A percentile compares a stretch with the other conserved stretches of the same genome.
Evolutionary conservation across 2,329 filamentous ascomycete genomes (phyloP).

Genomic region (Pyricularia grisea): DNA sequence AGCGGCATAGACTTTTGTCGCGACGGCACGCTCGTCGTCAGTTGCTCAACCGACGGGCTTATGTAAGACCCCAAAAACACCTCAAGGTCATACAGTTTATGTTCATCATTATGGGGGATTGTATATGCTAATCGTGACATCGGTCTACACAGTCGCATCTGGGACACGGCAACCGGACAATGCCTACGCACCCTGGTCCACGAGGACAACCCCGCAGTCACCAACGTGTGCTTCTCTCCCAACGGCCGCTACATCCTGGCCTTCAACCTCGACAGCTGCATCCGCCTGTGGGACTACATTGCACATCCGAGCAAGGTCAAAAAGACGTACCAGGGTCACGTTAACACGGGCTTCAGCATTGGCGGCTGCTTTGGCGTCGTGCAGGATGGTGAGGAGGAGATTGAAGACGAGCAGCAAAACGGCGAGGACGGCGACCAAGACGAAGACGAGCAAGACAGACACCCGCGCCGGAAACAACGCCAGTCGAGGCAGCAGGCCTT

Average conservation of each 20-base stretch:
- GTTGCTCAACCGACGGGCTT: slow-evolving; percentile 82
- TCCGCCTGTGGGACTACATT: slow-evolving; percentile 93
- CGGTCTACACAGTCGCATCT: slow-evolving; percentile 55
- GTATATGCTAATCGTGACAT: background rate
- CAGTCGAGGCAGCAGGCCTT: slow-evolving; percentile 37
- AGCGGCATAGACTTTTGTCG: slow-evolving; percentile 86
- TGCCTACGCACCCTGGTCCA: slow-evolving; percentile 91
- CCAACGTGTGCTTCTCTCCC: slow-evolving; percentile 82
- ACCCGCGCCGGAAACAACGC: slow-evolving; percentile 8
- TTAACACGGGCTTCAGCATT: slow-evolving; percentile 77
- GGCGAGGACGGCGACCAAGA: slow-evolving; percentile 11
- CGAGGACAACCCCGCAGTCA: slow-evolving; percentile 88
- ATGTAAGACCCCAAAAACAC: slow-evolving; percentile 45
- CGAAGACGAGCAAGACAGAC: background rate
- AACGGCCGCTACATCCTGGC: slow-evolving; percentile 91
- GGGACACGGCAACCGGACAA: slow-evolving; percentile 92
- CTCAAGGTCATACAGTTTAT: background rate
- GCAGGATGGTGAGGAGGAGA: slow-evolving; percentile 10
- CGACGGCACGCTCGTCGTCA: slow-evolving; percentile 86
- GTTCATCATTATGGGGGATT: background rate
- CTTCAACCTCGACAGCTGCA: slow-evolving; percentile 80
- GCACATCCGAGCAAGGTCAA: slow-evolving; percentile 65
- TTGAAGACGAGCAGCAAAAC: slow-evolving; percentile 8
- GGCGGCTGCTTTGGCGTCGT: slow-evolving; percentile 68
- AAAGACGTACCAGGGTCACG: slow-evolving; percentile 94